Conservation (phyloP, 2,329 filamentous ascomycete genomes). For the Cladosporium velox region DNA sequence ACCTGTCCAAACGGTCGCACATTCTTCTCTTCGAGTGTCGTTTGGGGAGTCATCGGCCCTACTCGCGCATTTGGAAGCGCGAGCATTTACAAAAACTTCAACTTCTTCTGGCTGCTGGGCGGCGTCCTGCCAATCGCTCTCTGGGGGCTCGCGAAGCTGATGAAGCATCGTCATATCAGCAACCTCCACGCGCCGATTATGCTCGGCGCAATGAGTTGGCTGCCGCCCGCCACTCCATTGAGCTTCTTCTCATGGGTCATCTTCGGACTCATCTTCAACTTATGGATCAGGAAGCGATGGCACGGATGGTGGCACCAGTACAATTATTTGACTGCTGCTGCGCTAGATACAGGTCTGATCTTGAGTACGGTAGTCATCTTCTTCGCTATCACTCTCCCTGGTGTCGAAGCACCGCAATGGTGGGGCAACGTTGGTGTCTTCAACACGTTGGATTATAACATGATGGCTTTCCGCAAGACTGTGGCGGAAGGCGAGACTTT, state of each 20-base stretch:
- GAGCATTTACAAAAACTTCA: constrained; percentile 72
- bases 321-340: constrained; percentile 83
- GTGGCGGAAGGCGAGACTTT: constrained; percentile 67
- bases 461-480: constrained; percentile 36
- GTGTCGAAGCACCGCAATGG: constrained; percentile 73
- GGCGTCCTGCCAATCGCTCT: constrained; percentile 72
- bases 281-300: constrained; percentile 67
- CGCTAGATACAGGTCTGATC: constrained; percentile 78
- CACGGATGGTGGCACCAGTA: constrained; percentile 87
- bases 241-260: constrained; percentile 88
- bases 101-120: constrained; percentile 81
- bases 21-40: constrained; percentile 85
- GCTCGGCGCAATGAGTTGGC: constrained; percentile 81
- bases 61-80: constrained; percentile 76
- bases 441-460: constrained; percentile 30
- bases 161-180: constrained; percentile 25
- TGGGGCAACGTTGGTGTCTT: constrained; percentile 76
- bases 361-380: constrained; percentile 83
- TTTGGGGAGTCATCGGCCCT: constrained; percentile 84
- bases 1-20: constrained; percentile 84
- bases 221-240: constrained; percentile 76
- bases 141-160: constrained; percentile 60
- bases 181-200: constrained; percentile 61
- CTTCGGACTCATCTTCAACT: constrained; percentile 83
- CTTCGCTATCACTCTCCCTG: constrained; percentile 82